Percentiles rank a stretch among this genome's conserved stretches.
Conservation (phyloP, 805 yeast genomes). For the Candida berthetii region DNA sequence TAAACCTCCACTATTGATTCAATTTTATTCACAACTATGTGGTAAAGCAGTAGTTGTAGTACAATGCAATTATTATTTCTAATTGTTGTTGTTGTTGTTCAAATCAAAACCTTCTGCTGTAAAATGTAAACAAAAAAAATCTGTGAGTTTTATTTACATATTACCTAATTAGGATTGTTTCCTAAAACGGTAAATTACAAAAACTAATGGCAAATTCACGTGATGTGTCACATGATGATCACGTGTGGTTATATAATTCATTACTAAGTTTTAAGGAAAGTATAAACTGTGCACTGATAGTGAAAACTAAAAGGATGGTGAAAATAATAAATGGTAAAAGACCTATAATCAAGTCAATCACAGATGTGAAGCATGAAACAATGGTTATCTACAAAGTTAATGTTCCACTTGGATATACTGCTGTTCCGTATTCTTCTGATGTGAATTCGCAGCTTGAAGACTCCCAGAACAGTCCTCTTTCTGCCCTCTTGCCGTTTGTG, state of each 20-base stretch:
- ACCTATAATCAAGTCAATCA: too few relatives aligned
- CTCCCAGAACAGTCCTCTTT: not conserved
- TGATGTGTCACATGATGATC: conserved; percentile 3
- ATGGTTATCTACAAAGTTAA: conserved; percentile 7
- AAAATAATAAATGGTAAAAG: too few relatives aligned
- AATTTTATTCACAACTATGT: too few relatives aligned
- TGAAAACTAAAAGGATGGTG: too few relatives aligned
- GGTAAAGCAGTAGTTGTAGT: too few relatives aligned
- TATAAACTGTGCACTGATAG: too few relatives aligned
- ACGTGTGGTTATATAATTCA: conserved; percentile 3
- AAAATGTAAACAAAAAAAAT: not conserved
- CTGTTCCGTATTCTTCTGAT: conserved; percentile 5
- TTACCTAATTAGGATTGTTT: not conserved
- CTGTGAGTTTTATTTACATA: not conserved
- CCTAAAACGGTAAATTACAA: not conserved
- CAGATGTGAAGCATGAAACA: conserved; percentile 3
- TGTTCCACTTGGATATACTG: conserved; percentile 12
- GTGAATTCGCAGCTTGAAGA: too few relatives aligned
- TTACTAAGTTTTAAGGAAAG: too few relatives aligned
- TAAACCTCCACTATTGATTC: not conserved
- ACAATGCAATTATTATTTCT: too few relatives aligned
- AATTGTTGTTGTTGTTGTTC: not conserved
- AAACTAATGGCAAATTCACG: conserved; percentile 1
- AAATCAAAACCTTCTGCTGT: too few relatives aligned
- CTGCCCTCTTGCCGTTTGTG: not conserved